Evolutionary conservation across 106 monocot genomes (phyloP).

Genomic region (Dendrobium catenatum): DNA sequence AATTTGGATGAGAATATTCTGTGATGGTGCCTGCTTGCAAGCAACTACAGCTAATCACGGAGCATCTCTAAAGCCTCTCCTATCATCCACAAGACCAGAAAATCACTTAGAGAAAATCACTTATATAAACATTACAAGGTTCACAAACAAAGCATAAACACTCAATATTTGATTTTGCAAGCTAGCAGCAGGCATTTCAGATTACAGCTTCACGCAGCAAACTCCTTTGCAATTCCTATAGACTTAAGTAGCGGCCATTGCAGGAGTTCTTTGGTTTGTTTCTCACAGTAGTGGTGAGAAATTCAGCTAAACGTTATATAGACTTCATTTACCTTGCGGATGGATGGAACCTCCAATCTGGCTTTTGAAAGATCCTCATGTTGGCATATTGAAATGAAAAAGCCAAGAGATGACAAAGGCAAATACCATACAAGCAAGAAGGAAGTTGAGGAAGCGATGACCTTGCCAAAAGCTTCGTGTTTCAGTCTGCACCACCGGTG

Average conservation of each 20-base stretch:
- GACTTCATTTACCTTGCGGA: too few species aligned
- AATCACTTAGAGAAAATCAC: neutral
- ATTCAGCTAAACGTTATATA: too few species aligned
- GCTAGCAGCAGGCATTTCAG: neutral
- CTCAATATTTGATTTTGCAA: neutral
- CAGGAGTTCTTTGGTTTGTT: neutral
- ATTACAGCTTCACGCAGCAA: neutral
- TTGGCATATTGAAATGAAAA: conserved; percentile 52
- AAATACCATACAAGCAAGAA: conserved; percentile 53
- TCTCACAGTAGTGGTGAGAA: too few species aligned
- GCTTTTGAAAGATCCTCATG: conserved; percentile 10
- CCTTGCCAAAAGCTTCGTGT: conserved; percentile 49
- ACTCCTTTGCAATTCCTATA: neutral
- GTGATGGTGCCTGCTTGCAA: neutral
- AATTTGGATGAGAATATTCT: neutral
- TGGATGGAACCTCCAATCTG: neutral
- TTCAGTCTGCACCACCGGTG: conserved; percentile 15
- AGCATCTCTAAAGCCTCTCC: neutral
- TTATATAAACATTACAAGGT: neutral
- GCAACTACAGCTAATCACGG: neutral
- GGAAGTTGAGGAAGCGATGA: conserved; percentile 46
- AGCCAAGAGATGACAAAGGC: conserved; percentile 57
- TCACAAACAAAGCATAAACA: conserved; percentile 5
- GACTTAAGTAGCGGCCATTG: neutral
- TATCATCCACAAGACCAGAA: neutral